Evolutionary conservation across 306 rosid genomes (phyloP), one percentile per base, ranked within the genome.

Genomic region (Rosa chinensis): DNA sequence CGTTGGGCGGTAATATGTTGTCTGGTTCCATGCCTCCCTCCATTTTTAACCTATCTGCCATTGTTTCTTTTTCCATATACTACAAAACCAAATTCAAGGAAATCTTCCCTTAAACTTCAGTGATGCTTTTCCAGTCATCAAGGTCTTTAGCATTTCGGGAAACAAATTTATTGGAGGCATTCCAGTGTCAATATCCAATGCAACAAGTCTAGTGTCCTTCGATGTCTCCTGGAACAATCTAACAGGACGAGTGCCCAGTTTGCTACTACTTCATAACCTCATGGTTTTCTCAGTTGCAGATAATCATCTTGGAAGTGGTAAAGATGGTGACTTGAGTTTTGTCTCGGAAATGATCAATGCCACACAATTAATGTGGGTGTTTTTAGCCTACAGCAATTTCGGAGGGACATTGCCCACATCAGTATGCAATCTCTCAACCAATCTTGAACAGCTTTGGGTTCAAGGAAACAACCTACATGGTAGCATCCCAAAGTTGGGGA

Each of bases 11-110:
- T 6, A 84, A 84, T 69, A 55, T 11, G 0, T 11, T 80, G 10
- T 76, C 56, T 4, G 82, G 84, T 66, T 5, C 3, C 1, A 71
- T 84, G 20, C 79, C 81, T 76, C 9, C 11, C 3, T 84, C 82
- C 23, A 28, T 84, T 11, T 84, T 14, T 18, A 80, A 80, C 42
- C 40, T 84, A 25, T 84, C 87, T 37, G 35, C 72, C 4, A 62
- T 76, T 40, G 25, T 9, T 0, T 0, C 1, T 9, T 20, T 84
- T 16, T 14, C 63, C 0, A 0, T 39, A 0, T 39, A 0, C 0
- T 69, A 4, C 0, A 0, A 0, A 72, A 84, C 43, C 42, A 47
- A 0, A 9, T 84, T 32, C 49, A 1, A 0, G 79, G 53, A 2
- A 55, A 68, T 17, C 12, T 59, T 4, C 84, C 78, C 4, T 6